These are phyloP conservation scores for Venturia asperata DNA, from an alignment of 2,329 filamentous ascomycete genomes.

Conservation along the genomic window DNA sequence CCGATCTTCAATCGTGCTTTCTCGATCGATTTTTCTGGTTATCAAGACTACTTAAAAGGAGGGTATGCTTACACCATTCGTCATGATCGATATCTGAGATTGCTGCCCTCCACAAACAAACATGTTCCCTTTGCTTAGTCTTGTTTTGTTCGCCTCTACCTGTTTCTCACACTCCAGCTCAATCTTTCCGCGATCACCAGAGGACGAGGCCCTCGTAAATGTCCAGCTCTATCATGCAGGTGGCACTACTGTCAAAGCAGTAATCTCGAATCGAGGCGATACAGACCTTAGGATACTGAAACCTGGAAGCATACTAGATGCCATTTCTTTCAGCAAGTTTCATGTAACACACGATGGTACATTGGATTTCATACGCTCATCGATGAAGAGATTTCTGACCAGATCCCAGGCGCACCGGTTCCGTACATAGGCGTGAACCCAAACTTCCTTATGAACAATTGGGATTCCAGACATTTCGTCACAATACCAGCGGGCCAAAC, in stretches of 20 bases:
- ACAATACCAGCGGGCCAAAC: not conserved
- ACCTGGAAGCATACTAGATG: slow-evolving; percentile 1
- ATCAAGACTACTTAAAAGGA: not conserved
- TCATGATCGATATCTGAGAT: not conserved
- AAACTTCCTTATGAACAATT: not conserved
- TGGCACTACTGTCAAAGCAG: not conserved
- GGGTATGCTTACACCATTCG: not conserved
- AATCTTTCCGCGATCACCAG: not conserved
- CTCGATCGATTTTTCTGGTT: not conserved
- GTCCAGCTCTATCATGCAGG: not conserved
- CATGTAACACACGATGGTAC: not conserved
- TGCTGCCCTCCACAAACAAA: not conserved
- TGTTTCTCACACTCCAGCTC: not conserved
- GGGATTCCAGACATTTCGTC: not conserved
- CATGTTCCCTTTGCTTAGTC: not conserved
- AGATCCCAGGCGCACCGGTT: not conserved
- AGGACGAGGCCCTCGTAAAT: not conserved
- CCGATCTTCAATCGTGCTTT: not conserved
- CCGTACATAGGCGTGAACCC: not conserved
- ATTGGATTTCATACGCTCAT: not conserved
- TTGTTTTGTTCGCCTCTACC: not conserved
- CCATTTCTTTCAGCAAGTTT: not conserved
- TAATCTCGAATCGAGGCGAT: not conserved
- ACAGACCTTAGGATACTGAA: not conserved
- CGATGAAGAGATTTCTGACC: not conserved